A percentile compares a stretch with the other conserved stretches of the same genome.
Evolutionary conservation across 352 stramenopile genomes (phyloP).

Genomic region (Blastocystis sp.): DNA sequence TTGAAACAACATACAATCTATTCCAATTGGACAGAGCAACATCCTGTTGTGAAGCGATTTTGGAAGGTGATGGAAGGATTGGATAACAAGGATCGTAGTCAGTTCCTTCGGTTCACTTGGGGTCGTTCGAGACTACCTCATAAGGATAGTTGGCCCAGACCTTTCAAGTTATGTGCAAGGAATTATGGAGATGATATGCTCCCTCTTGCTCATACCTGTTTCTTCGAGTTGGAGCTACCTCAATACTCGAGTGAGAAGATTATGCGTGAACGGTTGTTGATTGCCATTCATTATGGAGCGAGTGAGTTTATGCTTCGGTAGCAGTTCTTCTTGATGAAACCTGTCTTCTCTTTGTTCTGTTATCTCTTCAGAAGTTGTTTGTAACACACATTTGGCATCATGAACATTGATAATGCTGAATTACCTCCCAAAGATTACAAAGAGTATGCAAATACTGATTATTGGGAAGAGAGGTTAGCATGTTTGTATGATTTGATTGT

Average conservation of each 20-base stretch:
- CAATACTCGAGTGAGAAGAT: slow-evolving; percentile 84
- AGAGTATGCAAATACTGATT: slow-evolving; percentile 48
- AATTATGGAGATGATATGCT: slow-evolving; percentile 80
- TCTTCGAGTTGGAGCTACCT: slow-evolving; percentile 89
- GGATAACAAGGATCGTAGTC: slow-evolving; percentile 72
- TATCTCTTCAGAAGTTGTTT: not conserved
- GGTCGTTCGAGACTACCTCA: slow-evolving; percentile 81
- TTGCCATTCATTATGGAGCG: slow-evolving; percentile 88
- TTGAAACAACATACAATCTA: slow-evolving; percentile 76
- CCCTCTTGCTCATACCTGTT: slow-evolving; percentile 90
- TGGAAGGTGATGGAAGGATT: slow-evolving; percentile 72
- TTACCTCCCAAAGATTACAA: not conserved
- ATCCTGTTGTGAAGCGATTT: slow-evolving; percentile 72
- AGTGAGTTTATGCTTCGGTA: slow-evolving; percentile 73
- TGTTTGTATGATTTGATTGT: not conserved
- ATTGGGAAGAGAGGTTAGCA: slow-evolving; percentile 42
- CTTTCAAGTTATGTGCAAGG: slow-evolving; percentile 86
- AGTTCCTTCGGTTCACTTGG: slow-evolving; percentile 84
- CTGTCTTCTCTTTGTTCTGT: not conserved
- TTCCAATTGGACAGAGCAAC: slow-evolving; percentile 70
- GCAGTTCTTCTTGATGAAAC: not conserved
- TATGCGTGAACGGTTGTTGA: slow-evolving; percentile 85
- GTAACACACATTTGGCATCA: not conserved
- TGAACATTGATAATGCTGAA: not conserved
- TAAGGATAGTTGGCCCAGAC: slow-evolving; percentile 74